Evolutionary conservation across 345 rosid genomes (phyloP).

Genomic region (Gossypium stocksii): DNA sequence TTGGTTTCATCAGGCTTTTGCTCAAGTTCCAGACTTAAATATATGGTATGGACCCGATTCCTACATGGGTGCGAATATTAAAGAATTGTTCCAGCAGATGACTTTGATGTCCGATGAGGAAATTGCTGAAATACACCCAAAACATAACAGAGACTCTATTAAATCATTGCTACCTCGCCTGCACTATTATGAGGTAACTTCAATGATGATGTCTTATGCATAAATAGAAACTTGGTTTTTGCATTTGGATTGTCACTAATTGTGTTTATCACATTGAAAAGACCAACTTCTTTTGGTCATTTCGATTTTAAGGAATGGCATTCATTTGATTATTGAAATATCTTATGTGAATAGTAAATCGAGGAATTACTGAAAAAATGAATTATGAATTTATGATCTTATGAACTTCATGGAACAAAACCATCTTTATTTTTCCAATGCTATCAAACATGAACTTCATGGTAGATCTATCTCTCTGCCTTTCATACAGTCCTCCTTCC

Average conservation of each 20-base stretch:
- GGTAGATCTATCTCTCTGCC: not conserved
- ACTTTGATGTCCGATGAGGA: constrained; percentile 84
- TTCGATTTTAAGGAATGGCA: not conserved
- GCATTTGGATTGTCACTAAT: not conserved
- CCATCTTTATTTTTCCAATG: not conserved
- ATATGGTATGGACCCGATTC: constrained; percentile 97
- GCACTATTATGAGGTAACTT: constrained; percentile 69
- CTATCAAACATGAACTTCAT: not conserved
- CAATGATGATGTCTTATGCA: constrained; percentile 5
- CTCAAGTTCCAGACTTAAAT: constrained; percentile 71
- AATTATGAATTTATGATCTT: not conserved
- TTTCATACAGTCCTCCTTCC: not conserved
- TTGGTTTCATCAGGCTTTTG: constrained; percentile 56
- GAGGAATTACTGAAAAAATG: not conserved
- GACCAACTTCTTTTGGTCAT: not conserved
- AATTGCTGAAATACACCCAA: constrained; percentile 66
- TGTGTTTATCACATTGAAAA: not conserved
- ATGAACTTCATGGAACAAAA: not conserved
- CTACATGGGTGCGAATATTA: constrained; percentile 97
- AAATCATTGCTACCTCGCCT: constrained; percentile 61
- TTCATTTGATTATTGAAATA: not conserved
- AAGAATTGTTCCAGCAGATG: constrained; percentile 82
- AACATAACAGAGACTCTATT: constrained; percentile 61
- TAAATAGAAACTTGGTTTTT: not conserved
- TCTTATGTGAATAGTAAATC: not conserved